Evolutionary conservation across 805 yeast species (phyloP).

Genomic region (Candida argentea): DNA sequence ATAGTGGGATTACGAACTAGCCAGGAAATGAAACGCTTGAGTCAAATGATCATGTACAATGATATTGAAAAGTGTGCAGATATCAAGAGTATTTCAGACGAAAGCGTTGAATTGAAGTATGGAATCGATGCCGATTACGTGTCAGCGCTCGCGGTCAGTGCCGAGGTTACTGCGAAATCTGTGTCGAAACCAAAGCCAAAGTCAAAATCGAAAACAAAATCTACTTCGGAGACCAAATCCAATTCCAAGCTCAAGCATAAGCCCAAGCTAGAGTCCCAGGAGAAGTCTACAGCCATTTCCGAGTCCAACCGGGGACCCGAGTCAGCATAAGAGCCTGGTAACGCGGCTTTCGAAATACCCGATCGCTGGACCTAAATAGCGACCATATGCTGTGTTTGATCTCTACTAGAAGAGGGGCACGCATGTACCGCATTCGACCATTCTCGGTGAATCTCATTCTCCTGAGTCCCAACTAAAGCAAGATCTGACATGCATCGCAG

Average conservation of each 20-base stretch:
- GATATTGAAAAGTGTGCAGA: conserved; percentile 1
- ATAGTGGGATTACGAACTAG: not conserved
- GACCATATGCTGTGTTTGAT: no score
- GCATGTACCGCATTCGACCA: no score
- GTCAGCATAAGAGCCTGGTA: no score
- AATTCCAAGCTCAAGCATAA: not conserved
- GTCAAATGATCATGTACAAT: conserved; percentile 11
- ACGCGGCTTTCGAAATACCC: no score
- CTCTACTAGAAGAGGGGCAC: no score
- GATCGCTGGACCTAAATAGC: no score
- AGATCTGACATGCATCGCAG: not conserved
- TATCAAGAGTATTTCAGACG: not conserved
- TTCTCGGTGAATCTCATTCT: no score
- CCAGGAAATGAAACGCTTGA: conserved; percentile 7
- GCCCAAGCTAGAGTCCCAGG: not conserved
- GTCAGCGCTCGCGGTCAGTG: not conserved
- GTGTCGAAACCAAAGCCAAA: no score
- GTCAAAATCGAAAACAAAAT: not conserved
- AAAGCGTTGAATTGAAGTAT: not conserved
- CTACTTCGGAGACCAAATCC: not conserved
- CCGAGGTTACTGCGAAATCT: no score
- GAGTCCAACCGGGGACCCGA: no score
- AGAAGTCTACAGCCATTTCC: no score
- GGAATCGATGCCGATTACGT: conserved; percentile 3
- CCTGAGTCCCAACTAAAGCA: not conserved